Base-by-base conservation (phyloP, 148 eudicot species). In the Vaccinium macrocarpon region DNA sequence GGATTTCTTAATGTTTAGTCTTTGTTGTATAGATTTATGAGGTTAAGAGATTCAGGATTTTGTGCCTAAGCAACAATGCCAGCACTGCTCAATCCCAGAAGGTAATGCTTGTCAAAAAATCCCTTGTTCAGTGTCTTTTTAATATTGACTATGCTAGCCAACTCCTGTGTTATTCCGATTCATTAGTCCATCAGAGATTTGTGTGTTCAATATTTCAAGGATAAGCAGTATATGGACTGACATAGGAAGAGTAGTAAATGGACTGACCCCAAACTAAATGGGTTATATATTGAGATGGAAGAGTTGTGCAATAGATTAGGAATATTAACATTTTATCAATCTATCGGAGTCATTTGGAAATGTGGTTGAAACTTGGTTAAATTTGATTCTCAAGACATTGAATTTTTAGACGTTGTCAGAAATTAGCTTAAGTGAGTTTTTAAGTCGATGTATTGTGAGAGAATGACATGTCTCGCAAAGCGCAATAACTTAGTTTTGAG, bases 21-120 rank as follows among this genome's bases (percentile, higher is more conserved):
- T 80, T 18, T 48, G 49, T 23, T 81, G 80, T 71, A 16, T 59
- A 90, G 91, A 78, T 77, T 32, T 66, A 81, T n/a, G 86, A 81
- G 42, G 81, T 82, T 12, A 89, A 85, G 84, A 87, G 88, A 82
- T 77, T 90, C 46, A 85, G 85, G 72, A 18, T 93, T 72, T 88
- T 77, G 86, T 93, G 95, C 81, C 83, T 86, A 76, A 83, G 82
- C 53, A 81, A 35, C 6, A 89, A 86, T 42, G 82, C 84, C 78
- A 89, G 32, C 21, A 70, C 89, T 76, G 91, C 80, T 68, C 85
- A 85, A 10, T 76, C 89, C 25, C 81, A 81, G n/a, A 88, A 90
- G 92, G 93, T 90, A 64, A 73, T 70, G 15, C 80, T 21, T 74
- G 73, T 29, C 46, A 4, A 14, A 2, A 23, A 19, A 1, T 7